phyloP scores from a whole-genome alignment of 345 rosid species.

The Capsella bursapastoris region DNA sequence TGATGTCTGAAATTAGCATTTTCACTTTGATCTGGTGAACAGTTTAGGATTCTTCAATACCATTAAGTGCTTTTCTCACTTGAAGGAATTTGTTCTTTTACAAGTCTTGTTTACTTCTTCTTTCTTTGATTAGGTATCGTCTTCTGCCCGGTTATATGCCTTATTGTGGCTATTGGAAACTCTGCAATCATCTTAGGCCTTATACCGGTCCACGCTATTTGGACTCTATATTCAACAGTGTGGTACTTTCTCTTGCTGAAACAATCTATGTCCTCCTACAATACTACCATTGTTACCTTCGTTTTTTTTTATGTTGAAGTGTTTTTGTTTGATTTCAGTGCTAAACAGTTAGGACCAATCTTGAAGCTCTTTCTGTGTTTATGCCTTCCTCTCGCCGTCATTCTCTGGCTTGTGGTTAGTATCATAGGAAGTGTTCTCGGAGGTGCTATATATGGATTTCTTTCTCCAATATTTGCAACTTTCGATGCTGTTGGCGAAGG shows the following conservation, averaged over 20 bases:
- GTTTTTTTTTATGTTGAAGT: conserved; percentile 2
- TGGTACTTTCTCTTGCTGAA: conserved; percentile 55
- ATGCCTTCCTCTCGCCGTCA: conserved; percentile 57
- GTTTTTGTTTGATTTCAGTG: conserved; percentile 54
- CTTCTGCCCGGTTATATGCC: conserved; percentile 73
- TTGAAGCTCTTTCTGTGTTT: conserved; percentile 77
- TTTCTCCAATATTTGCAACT: conserved; percentile 90
- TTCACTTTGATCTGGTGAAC: conserved; percentile 10
- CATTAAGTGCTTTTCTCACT: not conserved
- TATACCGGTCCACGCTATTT: conserved; percentile 60
- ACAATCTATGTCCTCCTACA: conserved; percentile 14
- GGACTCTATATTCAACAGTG: conserved; percentile 73
- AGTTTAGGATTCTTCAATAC: conserved; percentile 12
- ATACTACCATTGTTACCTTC: conserved; percentile 1
- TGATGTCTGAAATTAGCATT: not conserved
- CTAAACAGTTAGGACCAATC: conserved; percentile 73
- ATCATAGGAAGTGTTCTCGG: conserved; percentile 70
- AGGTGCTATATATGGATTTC: conserved; percentile 73
- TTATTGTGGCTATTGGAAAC: conserved; percentile 72
- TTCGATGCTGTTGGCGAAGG: conserved; percentile 95
- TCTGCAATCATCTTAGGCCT: conserved; percentile 72
- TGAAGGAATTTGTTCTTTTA: not conserved
- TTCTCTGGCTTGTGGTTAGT: conserved; percentile 65
- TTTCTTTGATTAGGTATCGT: conserved; percentile 59
- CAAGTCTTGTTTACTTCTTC: not conserved